Percentiles rank a stretch among this genome's conserved stretches.
These are phyloP conservation scores for Vaccinium myrtillus DNA, from an alignment of 148 eudicot species.

Conservation along the genomic window DNA sequence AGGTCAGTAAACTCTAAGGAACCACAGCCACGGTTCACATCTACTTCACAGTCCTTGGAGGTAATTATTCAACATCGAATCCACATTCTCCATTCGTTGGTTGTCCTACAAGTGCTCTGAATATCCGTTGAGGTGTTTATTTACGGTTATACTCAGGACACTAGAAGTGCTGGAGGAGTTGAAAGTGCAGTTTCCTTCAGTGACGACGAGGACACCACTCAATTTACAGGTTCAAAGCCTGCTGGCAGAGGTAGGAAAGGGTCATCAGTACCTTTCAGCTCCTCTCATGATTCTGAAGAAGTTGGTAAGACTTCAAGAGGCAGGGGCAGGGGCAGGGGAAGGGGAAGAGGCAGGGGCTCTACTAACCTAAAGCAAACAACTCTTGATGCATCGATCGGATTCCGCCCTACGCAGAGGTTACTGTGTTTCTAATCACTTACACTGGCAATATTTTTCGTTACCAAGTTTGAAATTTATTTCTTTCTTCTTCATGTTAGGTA, in stretches of 20 bases:
- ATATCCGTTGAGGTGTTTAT: background rate
- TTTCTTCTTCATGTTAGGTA: background rate
- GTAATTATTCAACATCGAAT: slow-evolving; percentile 31
- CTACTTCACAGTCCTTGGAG: slow-evolving; percentile 55
- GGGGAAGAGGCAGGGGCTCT: slow-evolving; percentile 71
- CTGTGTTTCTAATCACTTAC: background rate
- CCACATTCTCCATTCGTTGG: background rate
- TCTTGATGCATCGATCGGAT: slow-evolving; percentile 66
- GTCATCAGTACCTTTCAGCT: slow-evolving; percentile 35
- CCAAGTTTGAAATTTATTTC: background rate
- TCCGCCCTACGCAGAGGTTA: slow-evolving; percentile 81
- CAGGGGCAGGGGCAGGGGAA: slow-evolving; percentile 85
- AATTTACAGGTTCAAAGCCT: slow-evolving; percentile 41
- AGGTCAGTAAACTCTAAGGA: slow-evolving; percentile 56
- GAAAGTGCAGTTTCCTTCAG: slow-evolving; percentile 76
- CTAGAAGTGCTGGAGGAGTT: slow-evolving; percentile 42
- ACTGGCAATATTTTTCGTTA: background rate
- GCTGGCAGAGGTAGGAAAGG: slow-evolving; percentile 54
- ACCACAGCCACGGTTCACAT: slow-evolving; percentile 38
- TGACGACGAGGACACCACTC: slow-evolving; percentile 77
- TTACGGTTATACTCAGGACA: slow-evolving; percentile 32
- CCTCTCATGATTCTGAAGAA: slow-evolving; percentile 48
- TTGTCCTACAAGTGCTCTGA: background rate
- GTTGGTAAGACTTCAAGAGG: slow-evolving; percentile 65
- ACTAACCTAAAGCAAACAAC: slow-evolving; percentile 83